A percentile compares a stretch with the other conserved stretches of the same genome.
Conservation (phyloP, 768 basidiomycete genomes). For the Kwoniella newhampshirensis region DNA sequence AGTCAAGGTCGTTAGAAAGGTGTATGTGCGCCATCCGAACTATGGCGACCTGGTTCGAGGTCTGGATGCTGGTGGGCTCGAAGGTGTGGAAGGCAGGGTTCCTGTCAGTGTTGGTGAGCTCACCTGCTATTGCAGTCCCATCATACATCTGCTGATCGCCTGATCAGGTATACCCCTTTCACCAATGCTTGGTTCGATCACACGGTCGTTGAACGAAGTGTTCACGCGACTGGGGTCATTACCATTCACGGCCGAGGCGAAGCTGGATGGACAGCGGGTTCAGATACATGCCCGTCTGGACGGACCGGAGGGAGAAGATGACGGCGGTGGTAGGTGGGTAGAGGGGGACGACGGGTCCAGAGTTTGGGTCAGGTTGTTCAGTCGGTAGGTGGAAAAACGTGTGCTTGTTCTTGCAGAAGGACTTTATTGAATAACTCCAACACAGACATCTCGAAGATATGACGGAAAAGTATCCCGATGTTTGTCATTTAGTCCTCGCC, state of each 20-base stretch:
- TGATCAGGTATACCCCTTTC: slow-evolving; percentile 73
- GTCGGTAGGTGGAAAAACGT: slow-evolving; percentile 48
- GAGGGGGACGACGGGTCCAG: slow-evolving; percentile 36
- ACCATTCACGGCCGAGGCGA: slow-evolving; percentile 82
- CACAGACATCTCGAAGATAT: slow-evolving; percentile 81
- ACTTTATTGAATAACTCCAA: slow-evolving; percentile 5
- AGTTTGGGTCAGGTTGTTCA: slow-evolving; percentile 69
- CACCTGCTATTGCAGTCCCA: neutral
- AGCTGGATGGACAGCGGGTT: slow-evolving; percentile 70
- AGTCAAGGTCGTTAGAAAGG: slow-evolving; percentile 66
- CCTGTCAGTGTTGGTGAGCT: slow-evolving; percentile 68
- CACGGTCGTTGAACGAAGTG: slow-evolving; percentile 78
- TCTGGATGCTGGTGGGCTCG: slow-evolving; percentile 61
- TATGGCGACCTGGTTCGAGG: slow-evolving; percentile 61
- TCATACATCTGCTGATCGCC: neutral
- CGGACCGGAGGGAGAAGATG: slow-evolving; percentile 57
- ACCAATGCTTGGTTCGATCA: slow-evolving; percentile 83
- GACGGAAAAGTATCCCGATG: slow-evolving; percentile 91
- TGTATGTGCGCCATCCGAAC: slow-evolving; percentile 59
- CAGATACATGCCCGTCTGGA: slow-evolving; percentile 55
- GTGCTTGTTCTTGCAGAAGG: neutral
- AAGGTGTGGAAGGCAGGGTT: slow-evolving; percentile 63
- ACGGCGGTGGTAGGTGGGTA: slow-evolving; percentile 58
- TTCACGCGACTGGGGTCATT: slow-evolving; percentile 65
- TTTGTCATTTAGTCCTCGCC: slow-evolving; percentile 61